Evolutionary conservation across 441 rosid species (phyloP).

Genomic region (Erodium moschatum): DNA sequence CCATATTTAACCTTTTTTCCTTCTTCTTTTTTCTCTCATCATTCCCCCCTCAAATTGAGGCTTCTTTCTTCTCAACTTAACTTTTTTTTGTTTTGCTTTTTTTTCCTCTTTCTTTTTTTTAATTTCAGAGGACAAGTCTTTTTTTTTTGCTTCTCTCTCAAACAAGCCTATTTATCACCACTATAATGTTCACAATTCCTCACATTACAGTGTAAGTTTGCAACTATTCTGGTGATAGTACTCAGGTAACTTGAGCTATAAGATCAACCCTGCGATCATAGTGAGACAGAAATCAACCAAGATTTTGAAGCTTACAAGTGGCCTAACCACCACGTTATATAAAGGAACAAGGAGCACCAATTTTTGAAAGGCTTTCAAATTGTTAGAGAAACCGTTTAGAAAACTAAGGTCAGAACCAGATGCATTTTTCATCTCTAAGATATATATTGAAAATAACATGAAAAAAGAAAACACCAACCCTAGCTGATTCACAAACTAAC

Average conservation of each 20-base stretch:
- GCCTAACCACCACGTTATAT: conserved; percentile 26
- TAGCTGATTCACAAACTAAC: too few species aligned
- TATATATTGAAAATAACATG: too few species aligned
- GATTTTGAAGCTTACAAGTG: conserved; percentile 27
- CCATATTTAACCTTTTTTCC: conserved; percentile 15
- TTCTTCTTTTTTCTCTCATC: conserved; percentile 10
- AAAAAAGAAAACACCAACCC: too few species aligned
- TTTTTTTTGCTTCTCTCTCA: conserved; percentile 7
- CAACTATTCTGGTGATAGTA: conserved; percentile 40
- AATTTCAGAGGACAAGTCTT: conserved; percentile 5
- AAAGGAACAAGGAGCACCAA: conserved; percentile 12
- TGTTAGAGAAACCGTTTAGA: background rate
- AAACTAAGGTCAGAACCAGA: background rate
- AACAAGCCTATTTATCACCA: conserved; percentile 24
- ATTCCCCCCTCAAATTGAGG: conserved; percentile 7
- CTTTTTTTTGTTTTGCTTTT: background rate
- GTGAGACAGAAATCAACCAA: conserved; percentile 50
- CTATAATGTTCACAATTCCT: conserved; percentile 27
- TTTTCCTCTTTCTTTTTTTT: conserved; percentile 8
- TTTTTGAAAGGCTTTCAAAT: background rate
- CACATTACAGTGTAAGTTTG: conserved; percentile 25
- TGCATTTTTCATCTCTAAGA: too few species aligned
- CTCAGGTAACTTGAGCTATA: conserved; percentile 47
- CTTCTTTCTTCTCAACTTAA: conserved; percentile 7
- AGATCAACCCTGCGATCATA: conserved; percentile 71